Evolutionary conservation across 78 protist species (phyloP), one percentile per base, ranked within the genome.

Genomic region (Chrysochromulina parva): DNA sequence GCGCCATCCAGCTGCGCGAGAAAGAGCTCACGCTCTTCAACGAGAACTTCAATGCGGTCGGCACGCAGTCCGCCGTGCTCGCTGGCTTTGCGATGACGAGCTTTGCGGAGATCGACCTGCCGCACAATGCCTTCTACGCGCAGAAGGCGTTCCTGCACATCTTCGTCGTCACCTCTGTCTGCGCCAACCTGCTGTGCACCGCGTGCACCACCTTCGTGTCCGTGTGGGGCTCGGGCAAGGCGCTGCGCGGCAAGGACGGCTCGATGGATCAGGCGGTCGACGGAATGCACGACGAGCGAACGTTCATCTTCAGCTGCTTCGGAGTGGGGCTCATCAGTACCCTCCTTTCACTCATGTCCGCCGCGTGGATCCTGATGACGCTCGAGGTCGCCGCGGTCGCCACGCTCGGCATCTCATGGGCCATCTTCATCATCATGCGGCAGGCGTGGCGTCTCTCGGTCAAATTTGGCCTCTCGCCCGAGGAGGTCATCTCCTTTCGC

Each of bases 1-100:
- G 60, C 22, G 89, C 71, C 26, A 86, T 86, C 20, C 89, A 86
- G 89, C 47, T 86, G 73, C 58, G 65, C 26, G 89, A 86, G 89
- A 86, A 55, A 73, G 89, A 86, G 89, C 78, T 86, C 47, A 38
- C 4, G 26, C 65, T 60, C 78, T 69, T 69, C 78, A 69, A 69
- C 28, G 78, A 69, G 50, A 74, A 55, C 82, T 74, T 74, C 22
- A 74, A 74, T 48, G 82, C 82, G 24, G 82, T 74, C 55, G 82
- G 82, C 4, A 74, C 82, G 14, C 82, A 74, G 55, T 74, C 82
- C 6, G 82, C 82, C 24, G 82, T 74, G 5, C 82, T 74, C 22
- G 82, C 82, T 16, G 82, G 82, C n/a, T 74, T 74, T 13, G 82
- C 82, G 22, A 74, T 74, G 82, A 74, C 82, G 26, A 74, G 82